Evolutionary conservation across 495 filamentous ascomycete genomes (phyloP).

Genomic region (Hypoxylon lienhwacheense): DNA sequence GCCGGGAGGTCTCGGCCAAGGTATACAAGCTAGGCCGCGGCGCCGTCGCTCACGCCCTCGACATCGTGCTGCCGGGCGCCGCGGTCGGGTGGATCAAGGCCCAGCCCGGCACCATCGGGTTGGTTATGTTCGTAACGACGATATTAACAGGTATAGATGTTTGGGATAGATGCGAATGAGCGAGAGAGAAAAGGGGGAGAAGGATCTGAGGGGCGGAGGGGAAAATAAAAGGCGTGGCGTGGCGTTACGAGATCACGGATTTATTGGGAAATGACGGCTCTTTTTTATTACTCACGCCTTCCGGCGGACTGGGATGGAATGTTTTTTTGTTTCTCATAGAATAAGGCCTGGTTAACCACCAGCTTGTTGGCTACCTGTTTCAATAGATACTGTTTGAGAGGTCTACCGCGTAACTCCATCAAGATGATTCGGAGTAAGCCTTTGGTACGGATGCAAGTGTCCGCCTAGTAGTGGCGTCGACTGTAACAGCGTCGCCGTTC

Average conservation of each 20-base stretch:
- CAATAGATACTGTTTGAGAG: too few species aligned
- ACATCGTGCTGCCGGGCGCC: slow-evolving; percentile 58
- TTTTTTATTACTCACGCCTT: too few species aligned
- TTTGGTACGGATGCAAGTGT: too few species aligned
- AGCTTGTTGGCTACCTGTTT: too few species aligned
- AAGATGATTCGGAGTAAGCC: too few species aligned
- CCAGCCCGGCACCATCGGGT: slow-evolving; percentile 48
- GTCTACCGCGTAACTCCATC: too few species aligned
- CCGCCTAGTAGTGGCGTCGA: too few species aligned
- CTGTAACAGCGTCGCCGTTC: neutral
- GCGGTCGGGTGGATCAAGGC: slow-evolving; percentile 59
- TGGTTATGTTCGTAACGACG: slow-evolving; percentile 61
- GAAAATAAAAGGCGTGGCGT: neutral
- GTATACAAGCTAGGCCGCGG: slow-evolving; percentile 39
- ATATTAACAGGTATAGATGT: slow-evolving; percentile 58
- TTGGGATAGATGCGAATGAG: slow-evolving; percentile 55
- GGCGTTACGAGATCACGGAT: too few species aligned
- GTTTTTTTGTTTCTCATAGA: too few species aligned
- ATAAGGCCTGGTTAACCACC: too few species aligned
- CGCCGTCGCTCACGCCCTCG: slow-evolving; percentile 57
- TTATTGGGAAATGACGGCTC: too few species aligned
- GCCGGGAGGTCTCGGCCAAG: slow-evolving; percentile 21
- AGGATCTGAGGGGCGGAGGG: neutral
- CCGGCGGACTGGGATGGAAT: too few species aligned
- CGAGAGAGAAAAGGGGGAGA: slow-evolving; percentile 27